Percentiles rank a stretch among this genome's conserved stretches.
Conservation (phyloP, 441 rosid species). For the Syzygium malaccense region DNA sequence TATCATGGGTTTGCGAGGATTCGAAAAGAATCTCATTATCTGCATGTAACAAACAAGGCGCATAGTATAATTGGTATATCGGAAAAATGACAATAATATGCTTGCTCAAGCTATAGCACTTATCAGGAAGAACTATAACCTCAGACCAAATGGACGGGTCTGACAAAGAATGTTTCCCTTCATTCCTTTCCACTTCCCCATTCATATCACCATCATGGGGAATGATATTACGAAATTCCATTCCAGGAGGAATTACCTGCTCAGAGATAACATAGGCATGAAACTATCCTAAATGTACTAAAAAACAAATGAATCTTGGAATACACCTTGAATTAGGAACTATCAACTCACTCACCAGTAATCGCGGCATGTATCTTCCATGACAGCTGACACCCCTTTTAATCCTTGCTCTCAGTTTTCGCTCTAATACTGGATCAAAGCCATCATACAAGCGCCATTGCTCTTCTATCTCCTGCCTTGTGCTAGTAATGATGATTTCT, state of each 20-base stretch:
- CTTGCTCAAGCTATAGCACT: not conserved
- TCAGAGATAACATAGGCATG: not conserved
- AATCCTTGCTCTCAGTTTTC: not conserved
- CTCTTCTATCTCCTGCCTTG: not conserved
- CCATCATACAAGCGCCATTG: conserved; percentile 1
- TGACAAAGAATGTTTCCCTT: not conserved
- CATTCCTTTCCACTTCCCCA: not conserved
- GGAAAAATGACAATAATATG: not conserved
- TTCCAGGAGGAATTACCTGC: not conserved
- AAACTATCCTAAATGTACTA: not conserved
- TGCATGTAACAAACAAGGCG: not conserved
- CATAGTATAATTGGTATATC: not conserved
- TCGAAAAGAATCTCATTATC: not conserved
- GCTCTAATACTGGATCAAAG: not conserved
- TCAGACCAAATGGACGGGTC: not conserved
- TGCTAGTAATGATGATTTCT: not conserved
- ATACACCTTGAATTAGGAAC: not conserved
- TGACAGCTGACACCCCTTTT: not conserved
- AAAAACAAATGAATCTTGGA: not conserved
- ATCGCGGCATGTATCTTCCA: not conserved
- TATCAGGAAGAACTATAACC: not conserved
- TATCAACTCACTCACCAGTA: not conserved
- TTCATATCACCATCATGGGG: not conserved
- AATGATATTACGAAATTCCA: not conserved
- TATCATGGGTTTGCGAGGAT: not conserved